Evolutionary conservation across 2,329 filamentous ascomycete species (phyloP).

Genomic region (Xylaria sp.): DNA sequence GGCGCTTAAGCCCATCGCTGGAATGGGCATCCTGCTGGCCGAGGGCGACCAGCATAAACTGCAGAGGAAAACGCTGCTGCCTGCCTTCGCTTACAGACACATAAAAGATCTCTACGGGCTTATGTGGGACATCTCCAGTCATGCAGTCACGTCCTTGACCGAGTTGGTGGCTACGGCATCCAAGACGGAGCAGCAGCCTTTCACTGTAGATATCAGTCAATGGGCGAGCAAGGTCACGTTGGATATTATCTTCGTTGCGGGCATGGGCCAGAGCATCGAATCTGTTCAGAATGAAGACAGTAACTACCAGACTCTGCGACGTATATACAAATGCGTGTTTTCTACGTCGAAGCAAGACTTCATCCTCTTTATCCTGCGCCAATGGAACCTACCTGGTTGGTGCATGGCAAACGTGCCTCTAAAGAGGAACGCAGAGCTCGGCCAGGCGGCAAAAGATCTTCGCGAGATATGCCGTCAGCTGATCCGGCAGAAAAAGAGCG

Average conservation of each 20-base stretch:
- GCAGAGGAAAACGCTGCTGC: conserved; percentile 17
- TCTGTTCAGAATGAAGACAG: conserved; percentile 15
- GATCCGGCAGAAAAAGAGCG: conserved; percentile 18
- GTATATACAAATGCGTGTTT: conserved; percentile 15
- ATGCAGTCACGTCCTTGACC: conserved; percentile 10
- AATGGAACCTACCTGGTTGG: conserved; percentile 14
- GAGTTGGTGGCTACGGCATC: conserved; percentile 1
- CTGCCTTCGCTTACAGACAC: conserved; percentile 19
- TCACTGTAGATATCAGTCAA: conserved; percentile 9
- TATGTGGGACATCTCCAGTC: conserved; percentile 18
- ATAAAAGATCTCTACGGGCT: conserved; percentile 18
- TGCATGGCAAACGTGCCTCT: conserved; percentile 12
- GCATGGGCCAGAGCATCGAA: conserved; percentile 16
- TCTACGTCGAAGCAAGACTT: conserved; percentile 7
- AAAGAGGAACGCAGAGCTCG: conserved; percentile 11
- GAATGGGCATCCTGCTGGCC: conserved; percentile 14
- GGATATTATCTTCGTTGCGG: conserved; percentile 18
- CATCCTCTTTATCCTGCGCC: conserved; percentile 12
- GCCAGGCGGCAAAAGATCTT: conserved; percentile 6
- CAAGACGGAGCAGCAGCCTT: conserved; percentile 1
- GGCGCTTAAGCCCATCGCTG: conserved; percentile 13
- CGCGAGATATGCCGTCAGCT: conserved; percentile 17
- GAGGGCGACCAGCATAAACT: conserved; percentile 20
- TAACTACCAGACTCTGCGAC: conserved; percentile 10
- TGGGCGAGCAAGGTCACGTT: conserved; percentile 18